Conservation (phyloP, 495 filamentous ascomycete genomes). For the Neurospora pannonica region DNA sequence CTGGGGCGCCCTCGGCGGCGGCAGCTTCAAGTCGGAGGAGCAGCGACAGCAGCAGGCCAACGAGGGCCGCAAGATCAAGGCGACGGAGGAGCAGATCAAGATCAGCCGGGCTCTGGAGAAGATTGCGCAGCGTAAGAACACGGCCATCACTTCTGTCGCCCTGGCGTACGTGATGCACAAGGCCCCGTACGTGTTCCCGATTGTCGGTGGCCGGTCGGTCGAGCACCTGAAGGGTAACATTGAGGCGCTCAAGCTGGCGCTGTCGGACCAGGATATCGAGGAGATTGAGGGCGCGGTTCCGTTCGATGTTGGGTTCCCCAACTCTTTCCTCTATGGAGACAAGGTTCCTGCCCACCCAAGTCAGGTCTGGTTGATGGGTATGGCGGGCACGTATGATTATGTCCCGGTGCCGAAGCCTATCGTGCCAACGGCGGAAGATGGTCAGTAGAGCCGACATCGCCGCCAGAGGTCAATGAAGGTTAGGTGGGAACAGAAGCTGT, state of each 20-base stretch:
- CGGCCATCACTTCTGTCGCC: conserved; percentile 48
- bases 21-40: conserved; percentile 50
- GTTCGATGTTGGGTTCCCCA: conserved; percentile 57
- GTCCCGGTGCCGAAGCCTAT: conserved; percentile 25
- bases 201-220: conserved; percentile 53
- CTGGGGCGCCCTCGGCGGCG: conserved; percentile 56
- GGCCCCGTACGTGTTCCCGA: conserved; percentile 66
- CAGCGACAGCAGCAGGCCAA: conserved; percentile 19
- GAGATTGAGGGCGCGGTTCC: conserved; percentile 53
- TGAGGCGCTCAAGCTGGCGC: conserved; percentile 47
- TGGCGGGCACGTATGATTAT: conserved; percentile 41
- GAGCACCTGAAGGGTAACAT: conserved; percentile 59
- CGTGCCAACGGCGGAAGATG: conserved; percentile 12
- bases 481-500: not conserved
- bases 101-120: conserved; percentile 49
- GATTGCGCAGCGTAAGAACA: conserved; percentile 45
- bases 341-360: conserved; percentile 28
- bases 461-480: not conserved
- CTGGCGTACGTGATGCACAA: conserved; percentile 69
- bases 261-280: conserved; percentile 52
- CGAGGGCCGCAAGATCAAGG: conserved; percentile 14
- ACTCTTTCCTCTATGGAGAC: conserved; percentile 40
- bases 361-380: conserved; percentile 31
- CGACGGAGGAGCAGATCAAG: conserved; percentile 32
- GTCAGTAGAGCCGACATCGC: conserved; percentile 18